phyloP scores from a whole-genome alignment of 139 green algal species.

The Chlamydomonas sphaeroides region DNA sequence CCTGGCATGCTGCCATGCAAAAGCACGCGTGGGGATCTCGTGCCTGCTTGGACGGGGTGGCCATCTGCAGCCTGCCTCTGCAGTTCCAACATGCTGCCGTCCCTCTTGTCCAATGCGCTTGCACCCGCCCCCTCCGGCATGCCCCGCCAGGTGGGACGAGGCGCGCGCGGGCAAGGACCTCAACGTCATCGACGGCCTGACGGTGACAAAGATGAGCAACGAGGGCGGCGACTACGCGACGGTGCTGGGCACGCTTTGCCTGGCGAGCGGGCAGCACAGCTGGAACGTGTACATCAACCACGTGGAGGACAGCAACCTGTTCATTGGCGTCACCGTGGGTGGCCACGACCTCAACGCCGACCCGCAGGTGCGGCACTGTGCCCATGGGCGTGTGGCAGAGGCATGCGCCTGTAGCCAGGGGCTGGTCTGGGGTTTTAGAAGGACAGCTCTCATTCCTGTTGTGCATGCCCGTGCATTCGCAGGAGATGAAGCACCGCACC shows the following conservation, averaged over 20 bases:
- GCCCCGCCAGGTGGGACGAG: constrained; percentile 64
- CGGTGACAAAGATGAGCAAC: constrained; percentile 69
- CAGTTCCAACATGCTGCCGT: too few relatives aligned
- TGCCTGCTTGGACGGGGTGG: too few relatives aligned
- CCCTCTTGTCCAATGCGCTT: too few relatives aligned
- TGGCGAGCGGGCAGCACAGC: constrained; percentile 64
- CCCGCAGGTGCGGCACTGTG: constrained; percentile 39
- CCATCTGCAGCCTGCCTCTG: too few relatives aligned
- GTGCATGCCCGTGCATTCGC: too few relatives aligned
- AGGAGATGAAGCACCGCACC: constrained; percentile 77
- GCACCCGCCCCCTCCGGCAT: too few relatives aligned
- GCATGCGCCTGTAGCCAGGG: too few relatives aligned
- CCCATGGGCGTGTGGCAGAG: too few relatives aligned
- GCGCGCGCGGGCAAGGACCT: constrained; percentile 66
- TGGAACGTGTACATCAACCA: constrained; percentile 80
- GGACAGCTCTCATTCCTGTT: too few relatives aligned
- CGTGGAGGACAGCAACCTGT: constrained; percentile 75
- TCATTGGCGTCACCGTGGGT: constrained; percentile 68
- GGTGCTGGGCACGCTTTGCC: constrained; percentile 66
- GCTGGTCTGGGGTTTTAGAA: too few relatives aligned
- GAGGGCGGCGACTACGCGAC: constrained; percentile 71
- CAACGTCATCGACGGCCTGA: constrained; percentile 69
- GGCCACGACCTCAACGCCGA: constrained; percentile 74
- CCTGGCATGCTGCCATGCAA: too few relatives aligned
- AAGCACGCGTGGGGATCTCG: too few relatives aligned